Conservation (phyloP, 129 eudicot species). For the Lonicera japonica region DNA sequence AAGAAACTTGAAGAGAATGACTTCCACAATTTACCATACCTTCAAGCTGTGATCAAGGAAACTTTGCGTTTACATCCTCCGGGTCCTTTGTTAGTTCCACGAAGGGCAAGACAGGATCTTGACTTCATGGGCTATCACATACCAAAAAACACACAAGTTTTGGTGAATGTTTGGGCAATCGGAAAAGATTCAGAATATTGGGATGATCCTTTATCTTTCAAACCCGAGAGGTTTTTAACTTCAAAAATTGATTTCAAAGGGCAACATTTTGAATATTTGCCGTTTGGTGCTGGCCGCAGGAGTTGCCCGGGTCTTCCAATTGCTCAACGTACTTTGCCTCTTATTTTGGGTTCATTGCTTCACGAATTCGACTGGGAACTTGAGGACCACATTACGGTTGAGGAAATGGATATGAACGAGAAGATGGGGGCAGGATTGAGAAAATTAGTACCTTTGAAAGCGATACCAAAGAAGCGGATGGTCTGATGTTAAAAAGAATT, state of each 20-base stretch:
- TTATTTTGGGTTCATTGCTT: neutral
- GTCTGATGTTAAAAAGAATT: no score
- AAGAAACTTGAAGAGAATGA: neutral
- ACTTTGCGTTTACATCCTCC: no score
- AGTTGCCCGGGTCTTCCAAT: neutral
- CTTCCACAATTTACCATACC: no score
- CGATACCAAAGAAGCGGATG: neutral
- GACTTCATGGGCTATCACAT: no score
- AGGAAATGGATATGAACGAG: neutral
- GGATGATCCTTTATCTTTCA: no score
- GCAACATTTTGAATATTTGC: neutral
- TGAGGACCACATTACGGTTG: neutral
- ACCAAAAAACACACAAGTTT: neutral
- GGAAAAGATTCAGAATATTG: no score
- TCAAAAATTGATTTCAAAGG: no score
- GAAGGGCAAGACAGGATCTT: neutral
- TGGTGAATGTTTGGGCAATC: constrained; percentile 12
- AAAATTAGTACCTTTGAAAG: neutral
- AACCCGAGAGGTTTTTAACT: no score
- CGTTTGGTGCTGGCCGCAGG: constrained; percentile 1
- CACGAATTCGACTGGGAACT: neutral
- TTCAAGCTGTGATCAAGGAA: no score
- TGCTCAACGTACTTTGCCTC: neutral
- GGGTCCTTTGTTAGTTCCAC: neutral
- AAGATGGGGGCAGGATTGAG: neutral